phyloP scores from a whole-genome alignment of 768 basidiomycete genomes.

The Gloeopeniophorella convolvens region DNA sequence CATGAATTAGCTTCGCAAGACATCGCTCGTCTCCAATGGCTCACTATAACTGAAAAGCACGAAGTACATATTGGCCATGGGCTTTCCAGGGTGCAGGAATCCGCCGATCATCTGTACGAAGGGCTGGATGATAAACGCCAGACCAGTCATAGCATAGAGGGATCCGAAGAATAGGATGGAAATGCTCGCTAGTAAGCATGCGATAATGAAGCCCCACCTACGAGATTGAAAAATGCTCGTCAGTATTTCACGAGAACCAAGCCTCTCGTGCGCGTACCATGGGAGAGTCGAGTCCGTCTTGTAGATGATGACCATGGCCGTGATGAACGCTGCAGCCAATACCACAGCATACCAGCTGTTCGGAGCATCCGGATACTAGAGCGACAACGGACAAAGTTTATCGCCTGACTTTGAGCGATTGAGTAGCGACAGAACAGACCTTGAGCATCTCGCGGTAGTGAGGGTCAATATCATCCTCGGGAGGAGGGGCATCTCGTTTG shows the following conservation, averaged over 20 bases:
- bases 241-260: background rate
- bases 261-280: conserved; percentile 29
- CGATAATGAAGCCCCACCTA: conserved; percentile 43
- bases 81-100: conserved; percentile 30
- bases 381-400: no score
- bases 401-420: background rate
- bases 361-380: conserved; percentile 31
- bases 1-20: background rate
- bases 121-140: conserved; percentile 40
- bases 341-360: conserved; percentile 30
- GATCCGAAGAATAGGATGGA: conserved; percentile 43
- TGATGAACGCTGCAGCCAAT: conserved; percentile 26
- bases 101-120: conserved; percentile 44
- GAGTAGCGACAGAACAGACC: conserved; percentile 24
- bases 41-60: conserved; percentile 43
- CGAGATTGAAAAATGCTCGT: background rate
- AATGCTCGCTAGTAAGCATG: conserved; percentile 38
- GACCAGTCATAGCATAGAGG: conserved; percentile 41
- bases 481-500: conserved; percentile 24
- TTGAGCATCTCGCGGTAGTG: conserved; percentile 49
- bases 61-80: conserved; percentile 34
- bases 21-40: background rate
- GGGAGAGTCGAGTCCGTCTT: conserved; percentile 42
- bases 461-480: conserved; percentile 36
- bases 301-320: conserved; percentile 38